Evolutionary conservation across 352 stramenopile genomes (phyloP), one percentile per base, ranked within the genome.

Genomic region (Blastocystis sp.): DNA sequence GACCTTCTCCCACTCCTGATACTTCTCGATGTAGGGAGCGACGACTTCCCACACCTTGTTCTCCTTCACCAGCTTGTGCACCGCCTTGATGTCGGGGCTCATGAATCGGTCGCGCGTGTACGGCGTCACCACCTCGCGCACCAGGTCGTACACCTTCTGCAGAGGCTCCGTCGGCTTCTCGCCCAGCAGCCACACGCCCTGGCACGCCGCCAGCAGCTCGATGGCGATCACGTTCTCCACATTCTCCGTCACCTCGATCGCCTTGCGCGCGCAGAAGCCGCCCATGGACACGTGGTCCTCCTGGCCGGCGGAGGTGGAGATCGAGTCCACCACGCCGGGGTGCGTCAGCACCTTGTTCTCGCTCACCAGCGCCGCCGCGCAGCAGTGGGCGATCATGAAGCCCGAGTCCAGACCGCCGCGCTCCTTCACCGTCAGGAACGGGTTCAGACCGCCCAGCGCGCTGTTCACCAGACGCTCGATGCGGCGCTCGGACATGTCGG

Each of bases 331-430:
- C 0, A 92, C 94, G 69, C 92, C 93, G 54, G 93, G 93, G 89
- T 96, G 93, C 24, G 92, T 93, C 6, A 96, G 92, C 64, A 95
- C 93, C 87, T 95, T 95, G 91, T 96, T 96, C 89, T 96, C 93
- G 34, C 91, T 94, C 28, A 96, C 93, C 59, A 96, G 90, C 54
- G 93, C 93, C 0, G 93, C 93, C 2, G 93, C 93, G 2, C 92
- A 95, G 90, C 93, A 95, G 89, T 96, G 93, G 0, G 93, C 93
- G 89, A 96, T 96, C 93, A 96, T 96, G 90, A 96, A 96, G 38
- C 93, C 93, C 48, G 93, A 95, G 91, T 96, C 94, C 76, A 96
- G 90, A 4, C 93, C 93, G 17, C 93, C 93, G 43, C 78, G 64
- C 79, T 95, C 92, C 59, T 93, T 91, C 43, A 95, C 93, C n/a